phyloP scores from a whole-genome alignment of 495 filamentous ascomycete genomes.

The Tricharina praecox region DNA sequence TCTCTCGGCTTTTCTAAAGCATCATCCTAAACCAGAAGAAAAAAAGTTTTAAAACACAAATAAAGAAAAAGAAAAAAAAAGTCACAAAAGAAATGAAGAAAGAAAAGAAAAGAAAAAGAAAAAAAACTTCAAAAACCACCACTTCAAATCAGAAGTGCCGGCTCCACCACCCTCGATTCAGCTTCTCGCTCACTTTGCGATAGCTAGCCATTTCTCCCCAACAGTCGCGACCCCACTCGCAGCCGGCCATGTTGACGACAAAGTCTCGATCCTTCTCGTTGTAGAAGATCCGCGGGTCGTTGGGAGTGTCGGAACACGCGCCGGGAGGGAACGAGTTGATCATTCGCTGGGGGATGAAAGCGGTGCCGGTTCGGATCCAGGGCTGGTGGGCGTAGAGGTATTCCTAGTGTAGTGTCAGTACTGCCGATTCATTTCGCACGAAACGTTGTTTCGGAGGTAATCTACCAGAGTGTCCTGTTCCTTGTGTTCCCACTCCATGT shows the following conservation, averaged over 20 bases:
- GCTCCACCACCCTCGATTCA: conserved; percentile 71
- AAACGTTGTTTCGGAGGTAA: too few relatives aligned
- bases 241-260: conserved; percentile 97
- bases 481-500: conserved; percentile 99
- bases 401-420: conserved; percentile 33
- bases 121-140: not conserved
- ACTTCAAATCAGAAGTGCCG: conserved; percentile 22
- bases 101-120: not conserved
- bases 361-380: conserved; percentile 77
- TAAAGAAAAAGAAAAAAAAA: not conserved
- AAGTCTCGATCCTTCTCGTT: conserved; percentile 73
- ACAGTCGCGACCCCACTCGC: conserved; percentile 89
- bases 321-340: conserved; percentile 89
- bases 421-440: too few relatives aligned
- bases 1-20: too few relatives aligned
- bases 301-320: conserved; percentile 58
- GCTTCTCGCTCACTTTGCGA: conserved; percentile 66
- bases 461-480: conserved; percentile 69
- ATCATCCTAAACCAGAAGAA: too few relatives aligned
- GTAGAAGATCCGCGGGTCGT: conserved; percentile 69
- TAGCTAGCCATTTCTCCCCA: conserved; percentile 96
- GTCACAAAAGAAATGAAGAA: not conserved
- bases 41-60: not conserved
- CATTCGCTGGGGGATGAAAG: conserved; percentile 77
- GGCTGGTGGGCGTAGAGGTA: conserved; percentile 81